These are phyloP conservation scores for Parasitella parasitica DNA, from an alignment of 371 early-diverging fungal genomes.

Conservation along the genomic window DNA sequence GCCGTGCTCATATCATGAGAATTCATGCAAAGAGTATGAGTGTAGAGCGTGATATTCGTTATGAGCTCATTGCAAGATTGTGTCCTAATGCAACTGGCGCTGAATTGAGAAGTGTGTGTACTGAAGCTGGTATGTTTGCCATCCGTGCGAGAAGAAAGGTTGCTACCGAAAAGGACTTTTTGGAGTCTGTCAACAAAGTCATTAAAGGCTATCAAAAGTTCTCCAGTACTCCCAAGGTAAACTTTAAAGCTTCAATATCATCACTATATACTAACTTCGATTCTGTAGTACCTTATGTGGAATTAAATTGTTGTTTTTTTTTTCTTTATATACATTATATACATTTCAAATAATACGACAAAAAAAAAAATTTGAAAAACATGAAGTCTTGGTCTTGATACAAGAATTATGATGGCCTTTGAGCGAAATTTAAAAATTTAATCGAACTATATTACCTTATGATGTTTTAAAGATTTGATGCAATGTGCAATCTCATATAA, in stretches of 20 bases:
- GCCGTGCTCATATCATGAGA: conserved; percentile 97
- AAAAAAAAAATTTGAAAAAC: conserved; percentile 4
- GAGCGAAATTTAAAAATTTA: too few relatives aligned
- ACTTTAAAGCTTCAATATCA: neutral
- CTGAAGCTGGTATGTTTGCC: conserved; percentile 99
- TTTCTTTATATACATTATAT: conserved; percentile 1
- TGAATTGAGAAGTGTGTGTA: conserved; percentile 99
- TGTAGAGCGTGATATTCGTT: conserved; percentile 96
- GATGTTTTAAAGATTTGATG: too few relatives aligned
- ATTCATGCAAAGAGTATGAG: conserved; percentile 99
- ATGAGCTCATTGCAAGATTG: conserved; percentile 94
- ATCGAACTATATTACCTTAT: too few relatives aligned
- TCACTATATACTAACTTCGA: neutral
- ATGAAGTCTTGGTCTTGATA: neutral
- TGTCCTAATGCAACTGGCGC: conserved; percentile 98
- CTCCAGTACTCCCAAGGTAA: conserved; percentile 87
- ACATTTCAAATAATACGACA: conserved; percentile 1
- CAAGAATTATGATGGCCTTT: too few relatives aligned
- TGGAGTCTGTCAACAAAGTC: conserved; percentile 99
- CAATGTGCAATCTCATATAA: too few relatives aligned
- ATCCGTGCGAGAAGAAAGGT: conserved; percentile 99
- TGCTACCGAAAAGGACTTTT: conserved; percentile 99
- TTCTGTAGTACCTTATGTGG: conserved; percentile 55
- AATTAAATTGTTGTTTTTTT: conserved; percentile 31
- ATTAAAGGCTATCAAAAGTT: conserved; percentile 99